A percentile compares a stretch with the other conserved stretches of the same genome.
Conservation (phyloP, 2,329 filamentous ascomycete species). For the Blastomyces emzantsi region DNA sequence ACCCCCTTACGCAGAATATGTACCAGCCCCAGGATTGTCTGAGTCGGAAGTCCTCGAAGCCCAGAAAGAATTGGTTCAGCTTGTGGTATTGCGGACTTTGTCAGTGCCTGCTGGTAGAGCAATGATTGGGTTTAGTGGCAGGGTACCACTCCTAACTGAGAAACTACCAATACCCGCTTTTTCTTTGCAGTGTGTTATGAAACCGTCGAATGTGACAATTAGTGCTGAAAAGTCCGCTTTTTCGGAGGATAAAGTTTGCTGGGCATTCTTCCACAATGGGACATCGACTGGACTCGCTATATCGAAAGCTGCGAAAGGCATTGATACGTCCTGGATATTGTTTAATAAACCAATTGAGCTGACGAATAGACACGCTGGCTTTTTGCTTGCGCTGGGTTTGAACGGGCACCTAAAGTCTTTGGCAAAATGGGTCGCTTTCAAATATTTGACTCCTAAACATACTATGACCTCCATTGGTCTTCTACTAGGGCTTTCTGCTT, state of each 20-base stretch:
- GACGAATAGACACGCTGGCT: slow-evolving; percentile 92
- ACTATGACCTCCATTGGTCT: slow-evolving; percentile 98
- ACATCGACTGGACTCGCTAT: slow-evolving; percentile 89
- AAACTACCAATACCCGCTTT: slow-evolving; percentile 86
- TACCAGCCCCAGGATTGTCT: slow-evolving; percentile 64
- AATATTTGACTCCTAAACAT: slow-evolving; percentile 97
- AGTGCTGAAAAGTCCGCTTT: slow-evolving; percentile 83
- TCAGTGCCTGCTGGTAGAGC: slow-evolving; percentile 81
- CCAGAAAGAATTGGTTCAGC: slow-evolving; percentile 82
- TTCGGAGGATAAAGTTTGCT: slow-evolving; percentile 93
- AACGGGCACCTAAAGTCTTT: slow-evolving; percentile 92
- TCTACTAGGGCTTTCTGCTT: slow-evolving; percentile 84
- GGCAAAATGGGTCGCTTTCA: slow-evolving; percentile 98
- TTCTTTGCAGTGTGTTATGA: slow-evolving; percentile 83
- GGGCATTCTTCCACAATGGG: slow-evolving; percentile 97
- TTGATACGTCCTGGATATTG: slow-evolving; percentile 97
- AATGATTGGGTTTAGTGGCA: slow-evolving; percentile 78
- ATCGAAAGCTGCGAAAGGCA: slow-evolving; percentile 78
- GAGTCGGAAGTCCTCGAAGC: slow-evolving; percentile 84
- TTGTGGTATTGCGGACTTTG: slow-evolving; percentile 76
- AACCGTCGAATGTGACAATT: slow-evolving; percentile 82
- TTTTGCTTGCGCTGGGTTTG: slow-evolving; percentile 79
- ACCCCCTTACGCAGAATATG: slow-evolving; percentile 67
- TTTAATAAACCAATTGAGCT: slow-evolving; percentile 94
- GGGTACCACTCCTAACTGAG: slow-evolving; percentile 82